A percentile compares a stretch with the other conserved stretches of the same genome.
Conservation (phyloP, 2,329 filamentous ascomycete species). For the Curvularia eragrostidis region DNA sequence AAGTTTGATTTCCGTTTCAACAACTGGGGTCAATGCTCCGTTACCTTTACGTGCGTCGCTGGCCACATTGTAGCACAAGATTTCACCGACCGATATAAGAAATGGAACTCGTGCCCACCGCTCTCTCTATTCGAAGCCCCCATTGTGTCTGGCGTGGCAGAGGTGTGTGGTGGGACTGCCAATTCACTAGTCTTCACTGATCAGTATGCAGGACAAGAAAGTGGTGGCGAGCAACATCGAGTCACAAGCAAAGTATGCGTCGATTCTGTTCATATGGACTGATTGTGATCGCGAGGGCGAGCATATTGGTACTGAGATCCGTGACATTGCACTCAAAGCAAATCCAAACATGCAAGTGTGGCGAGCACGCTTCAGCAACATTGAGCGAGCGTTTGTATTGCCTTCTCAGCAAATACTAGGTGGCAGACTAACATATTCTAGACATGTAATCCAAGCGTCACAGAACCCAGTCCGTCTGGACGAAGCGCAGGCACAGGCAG, state of each 20-base stretch:
- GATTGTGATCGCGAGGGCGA: constrained; percentile 98
- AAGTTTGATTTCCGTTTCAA: constrained; percentile 89
- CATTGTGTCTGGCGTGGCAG: constrained; percentile 70
- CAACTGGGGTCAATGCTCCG: constrained; percentile 79
- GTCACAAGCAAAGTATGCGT: constrained; percentile 73
- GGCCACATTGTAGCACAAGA: constrained; percentile 86
- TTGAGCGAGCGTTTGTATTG: constrained; percentile 78
- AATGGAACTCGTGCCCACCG: constrained; percentile 83
- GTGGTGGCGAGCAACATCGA: constrained; percentile 85
- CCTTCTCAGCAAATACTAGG: neutral
- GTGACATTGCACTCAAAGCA: constrained; percentile 75
- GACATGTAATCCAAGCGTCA: constrained; percentile 86
- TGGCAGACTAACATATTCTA: constrained; percentile 45
- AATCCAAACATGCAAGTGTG: constrained; percentile 80
- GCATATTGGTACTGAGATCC: constrained; percentile 91
- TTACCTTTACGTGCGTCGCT: constrained; percentile 92
- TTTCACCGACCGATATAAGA: constrained; percentile 75
- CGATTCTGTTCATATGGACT: constrained; percentile 92
- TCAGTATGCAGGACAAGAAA: constrained; percentile 69
- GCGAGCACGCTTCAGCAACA: constrained; percentile 92
- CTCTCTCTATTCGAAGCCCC: constrained; percentile 80
- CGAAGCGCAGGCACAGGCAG: constrained; percentile 84
- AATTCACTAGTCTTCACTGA: constrained; percentile 19
- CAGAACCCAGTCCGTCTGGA: constrained; percentile 79
- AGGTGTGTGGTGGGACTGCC: constrained; percentile 55